Conservation (phyloP, 768 basidiomycete species). For the Infundibulicybe gibba region DNA sequence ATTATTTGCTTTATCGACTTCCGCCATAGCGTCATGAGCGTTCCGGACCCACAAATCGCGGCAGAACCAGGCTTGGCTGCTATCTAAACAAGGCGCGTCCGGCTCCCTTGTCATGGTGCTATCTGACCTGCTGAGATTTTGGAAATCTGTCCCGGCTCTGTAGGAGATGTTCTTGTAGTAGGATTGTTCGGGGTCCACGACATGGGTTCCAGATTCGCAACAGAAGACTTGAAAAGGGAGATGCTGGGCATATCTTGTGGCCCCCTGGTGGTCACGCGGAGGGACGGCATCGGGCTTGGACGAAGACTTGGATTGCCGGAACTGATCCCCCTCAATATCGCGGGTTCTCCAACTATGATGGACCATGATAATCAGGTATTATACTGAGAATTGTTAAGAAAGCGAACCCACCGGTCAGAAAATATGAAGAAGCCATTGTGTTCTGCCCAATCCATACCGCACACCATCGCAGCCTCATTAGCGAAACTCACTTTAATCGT, state of each 20-base stretch:
- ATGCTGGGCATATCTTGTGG: conserved; percentile 83
- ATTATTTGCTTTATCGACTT: conserved; percentile 41
- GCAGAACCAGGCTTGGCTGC: conserved; percentile 98
- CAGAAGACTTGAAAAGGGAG: conserved; percentile 99
- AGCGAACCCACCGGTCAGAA: conserved; percentile 75
- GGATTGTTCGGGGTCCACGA: conserved; percentile 92
- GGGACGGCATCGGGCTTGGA: conserved; percentile 89
- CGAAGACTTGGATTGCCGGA: conserved; percentile 93
- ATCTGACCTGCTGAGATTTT: conserved; percentile 71
- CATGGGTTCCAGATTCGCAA: conserved; percentile 96
- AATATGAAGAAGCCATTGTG: conserved; percentile 97
- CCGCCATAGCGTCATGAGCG: conserved; percentile 72
- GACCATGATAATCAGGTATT: neutral
- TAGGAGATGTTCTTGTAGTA: conserved; percentile 92
- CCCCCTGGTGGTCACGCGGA: conserved; percentile 81
- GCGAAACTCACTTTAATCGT: conserved; percentile 86
- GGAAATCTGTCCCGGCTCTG: conserved; percentile 76
- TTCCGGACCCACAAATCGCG: conserved; percentile 93
- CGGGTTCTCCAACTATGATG: conserved; percentile 85
- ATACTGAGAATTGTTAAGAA: neutral
- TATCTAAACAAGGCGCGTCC: conserved; percentile 90
- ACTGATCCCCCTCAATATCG: conserved; percentile 97
- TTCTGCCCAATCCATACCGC: conserved; percentile 99
- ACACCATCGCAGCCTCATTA: conserved; percentile 97
- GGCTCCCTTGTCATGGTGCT: conserved; percentile 55